Percentiles rank a stretch among this genome's conserved stretches.
Evolutionary conservation across 1,284 basidiomycete species (phyloP).

Genomic region (Ustilago shanxiensis): DNA sequence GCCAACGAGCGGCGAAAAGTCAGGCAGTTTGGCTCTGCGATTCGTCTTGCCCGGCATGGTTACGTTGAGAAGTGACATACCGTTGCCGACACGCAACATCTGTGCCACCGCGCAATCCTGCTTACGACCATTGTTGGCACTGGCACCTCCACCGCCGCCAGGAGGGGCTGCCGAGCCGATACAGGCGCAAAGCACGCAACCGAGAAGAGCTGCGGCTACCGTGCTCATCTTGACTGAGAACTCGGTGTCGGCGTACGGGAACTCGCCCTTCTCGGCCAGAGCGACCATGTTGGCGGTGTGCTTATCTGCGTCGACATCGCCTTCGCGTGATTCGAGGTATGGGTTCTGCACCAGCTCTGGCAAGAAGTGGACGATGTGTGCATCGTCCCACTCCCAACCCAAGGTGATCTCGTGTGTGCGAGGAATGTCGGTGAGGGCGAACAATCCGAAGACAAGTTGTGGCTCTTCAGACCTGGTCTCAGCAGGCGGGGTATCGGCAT

Average conservation of each 20-base stretch:
- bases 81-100: conserved; percentile 67
- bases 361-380: conserved; percentile 85
- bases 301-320: conserved; percentile 35
- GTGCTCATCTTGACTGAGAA: conserved; percentile 65
- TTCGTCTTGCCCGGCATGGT: conserved; percentile 52
- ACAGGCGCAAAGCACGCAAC: conserved; percentile 64
- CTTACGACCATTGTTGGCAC: conserved; percentile 59
- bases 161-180: conserved; percentile 63
- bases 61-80: conserved; percentile 66
- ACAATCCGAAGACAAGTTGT: conserved; percentile 82
- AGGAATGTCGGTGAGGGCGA: conserved; percentile 82
- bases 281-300: conserved; percentile 53
- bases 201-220: conserved; percentile 58
- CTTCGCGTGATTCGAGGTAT: conserved; percentile 30
- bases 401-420: conserved; percentile 88
- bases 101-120: conserved; percentile 69
- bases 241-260: conserved; percentile 64
- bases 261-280: conserved; percentile 59
- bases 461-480: conserved; percentile 69
- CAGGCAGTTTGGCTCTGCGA: conserved; percentile 55
- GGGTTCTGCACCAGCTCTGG: conserved; percentile 77
- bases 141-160: conserved; percentile 59
- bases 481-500: conserved; percentile 50
- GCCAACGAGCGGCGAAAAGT: conserved; percentile 65
- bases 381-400: conserved; percentile 97